phyloP scores from a whole-genome alignment of 495 filamentous ascomycete species.

The Ascodesmis nigricans region DNA sequence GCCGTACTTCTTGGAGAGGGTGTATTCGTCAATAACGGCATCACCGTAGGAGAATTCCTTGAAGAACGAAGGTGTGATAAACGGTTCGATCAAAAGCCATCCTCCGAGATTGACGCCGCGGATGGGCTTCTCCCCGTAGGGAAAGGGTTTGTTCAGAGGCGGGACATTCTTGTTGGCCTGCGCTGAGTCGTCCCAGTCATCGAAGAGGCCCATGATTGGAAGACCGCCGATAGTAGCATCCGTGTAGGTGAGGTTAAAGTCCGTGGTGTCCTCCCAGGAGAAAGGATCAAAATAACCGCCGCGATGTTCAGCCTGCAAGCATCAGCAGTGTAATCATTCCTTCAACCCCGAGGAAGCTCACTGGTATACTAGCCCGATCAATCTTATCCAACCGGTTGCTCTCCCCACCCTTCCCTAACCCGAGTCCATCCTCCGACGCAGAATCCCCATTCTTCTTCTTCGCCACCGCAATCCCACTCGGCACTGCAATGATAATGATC shows the following conservation, averaged over 20 bases:
- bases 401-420: constrained; percentile 7
- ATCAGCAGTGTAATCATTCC: constrained; percentile 2
- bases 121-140: constrained; percentile 60
- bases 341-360: not conserved
- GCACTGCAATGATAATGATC: constrained; percentile 37
- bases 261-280: constrained; percentile 74
- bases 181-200: constrained; percentile 65
- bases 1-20: constrained; percentile 48
- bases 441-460: constrained; percentile 25
- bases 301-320: constrained; percentile 29
- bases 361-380: constrained; percentile 15
- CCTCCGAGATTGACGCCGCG: constrained; percentile 86
- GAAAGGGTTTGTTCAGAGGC: constrained; percentile 44
- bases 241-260: constrained; percentile 91
- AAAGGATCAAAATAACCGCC: constrained; percentile 75
- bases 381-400: constrained; percentile 9
- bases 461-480: constrained; percentile 36
- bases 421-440: constrained; percentile 5
- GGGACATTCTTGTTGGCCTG: constrained; percentile 61
- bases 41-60: constrained; percentile 31
- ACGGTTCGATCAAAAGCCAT: constrained; percentile 86
- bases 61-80: constrained; percentile 86
- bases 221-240: constrained; percentile 63
- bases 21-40: constrained; percentile 73
- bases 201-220: constrained; percentile 71